Evolutionary conservation across 306 rosid genomes (phyloP).

Genomic region (Urtica urens): DNA sequence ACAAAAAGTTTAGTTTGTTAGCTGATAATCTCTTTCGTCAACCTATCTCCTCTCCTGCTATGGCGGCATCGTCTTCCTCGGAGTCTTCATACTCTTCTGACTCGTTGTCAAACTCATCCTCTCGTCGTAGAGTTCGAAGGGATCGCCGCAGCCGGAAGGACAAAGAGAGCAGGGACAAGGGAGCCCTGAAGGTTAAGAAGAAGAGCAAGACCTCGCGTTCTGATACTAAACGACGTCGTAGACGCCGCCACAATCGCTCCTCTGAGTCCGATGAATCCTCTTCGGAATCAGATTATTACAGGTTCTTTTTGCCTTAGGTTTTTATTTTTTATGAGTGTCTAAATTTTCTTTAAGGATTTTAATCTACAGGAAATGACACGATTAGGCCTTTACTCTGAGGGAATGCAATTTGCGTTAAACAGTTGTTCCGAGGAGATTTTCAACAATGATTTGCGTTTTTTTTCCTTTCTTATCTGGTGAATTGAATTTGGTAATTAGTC

Average conservation of each 20-base stretch:
- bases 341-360: too few species aligned
- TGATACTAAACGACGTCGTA: conserved; percentile 65
- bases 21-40: not conserved
- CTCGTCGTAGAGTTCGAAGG: conserved; percentile 36
- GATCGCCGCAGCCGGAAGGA: conserved; percentile 30
- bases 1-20: not conserved
- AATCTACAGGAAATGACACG: too few species aligned
- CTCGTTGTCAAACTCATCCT: conserved; percentile 26
- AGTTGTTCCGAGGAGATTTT: too few species aligned
- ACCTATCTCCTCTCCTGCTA: conserved; percentile 7
- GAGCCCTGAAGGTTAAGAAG: conserved; percentile 54
- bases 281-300: conserved; percentile 43
- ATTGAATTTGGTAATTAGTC: too few species aligned
- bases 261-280: conserved; percentile 44
- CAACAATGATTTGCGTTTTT: too few species aligned
- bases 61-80: conserved; percentile 70
- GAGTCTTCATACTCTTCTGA: conserved; percentile 25
- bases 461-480: too few species aligned
- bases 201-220: conserved; percentile 47
- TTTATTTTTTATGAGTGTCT: too few species aligned
- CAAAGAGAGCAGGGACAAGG: conserved; percentile 30
- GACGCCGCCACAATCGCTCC: conserved; percentile 43
- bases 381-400: too few species aligned
- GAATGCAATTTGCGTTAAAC: too few species aligned
- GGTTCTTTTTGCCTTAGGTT: too few species aligned